These are phyloP conservation scores for Syzygium grande DNA, from an alignment of 345 rosid genomes.

Conservation along the genomic window DNA sequence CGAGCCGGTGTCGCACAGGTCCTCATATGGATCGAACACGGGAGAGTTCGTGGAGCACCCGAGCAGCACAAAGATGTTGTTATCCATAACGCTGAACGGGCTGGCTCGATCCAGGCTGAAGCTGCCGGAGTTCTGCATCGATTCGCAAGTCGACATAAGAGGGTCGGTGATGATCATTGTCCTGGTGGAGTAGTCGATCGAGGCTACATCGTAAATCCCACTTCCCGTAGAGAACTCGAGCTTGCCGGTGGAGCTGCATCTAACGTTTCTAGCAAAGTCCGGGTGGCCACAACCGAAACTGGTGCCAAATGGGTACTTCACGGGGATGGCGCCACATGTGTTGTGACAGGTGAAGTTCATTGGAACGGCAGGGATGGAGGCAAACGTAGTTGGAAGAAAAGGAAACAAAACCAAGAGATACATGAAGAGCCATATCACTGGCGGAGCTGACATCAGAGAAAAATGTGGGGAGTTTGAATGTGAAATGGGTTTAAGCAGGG, in stretches of 20 bases:
- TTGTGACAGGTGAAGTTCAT: constrained; percentile 46
- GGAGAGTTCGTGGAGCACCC: constrained; percentile 65
- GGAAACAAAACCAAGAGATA: constrained; percentile 8
- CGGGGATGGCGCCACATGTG: constrained; percentile 35
- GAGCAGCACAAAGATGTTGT: constrained; percentile 46
- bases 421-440: constrained; percentile 9
- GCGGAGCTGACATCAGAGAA: constrained; percentile 25
- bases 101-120: constrained; percentile 45
- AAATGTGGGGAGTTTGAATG: background rate
- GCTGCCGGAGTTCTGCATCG: constrained; percentile 60
- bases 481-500: background rate
- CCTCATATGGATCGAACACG: constrained; percentile 42
- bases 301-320: constrained; percentile 21
- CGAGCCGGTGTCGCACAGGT: constrained; percentile 46
- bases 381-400: constrained; percentile 20
- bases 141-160: constrained; percentile 57
- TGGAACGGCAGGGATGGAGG: constrained; percentile 20
- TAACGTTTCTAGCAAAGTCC: constrained; percentile 36
- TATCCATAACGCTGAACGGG: constrained; percentile 39
- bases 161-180: constrained; percentile 36
- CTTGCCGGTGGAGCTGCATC: constrained; percentile 28
- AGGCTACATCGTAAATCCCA: constrained; percentile 35
- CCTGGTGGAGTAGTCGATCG: constrained; percentile 42
- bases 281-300: constrained; percentile 52
- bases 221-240: constrained; percentile 49